Evolutionary conservation across 73 alveolate genomes (phyloP).

Genomic region (Paramecium pentaurelia): DNA sequence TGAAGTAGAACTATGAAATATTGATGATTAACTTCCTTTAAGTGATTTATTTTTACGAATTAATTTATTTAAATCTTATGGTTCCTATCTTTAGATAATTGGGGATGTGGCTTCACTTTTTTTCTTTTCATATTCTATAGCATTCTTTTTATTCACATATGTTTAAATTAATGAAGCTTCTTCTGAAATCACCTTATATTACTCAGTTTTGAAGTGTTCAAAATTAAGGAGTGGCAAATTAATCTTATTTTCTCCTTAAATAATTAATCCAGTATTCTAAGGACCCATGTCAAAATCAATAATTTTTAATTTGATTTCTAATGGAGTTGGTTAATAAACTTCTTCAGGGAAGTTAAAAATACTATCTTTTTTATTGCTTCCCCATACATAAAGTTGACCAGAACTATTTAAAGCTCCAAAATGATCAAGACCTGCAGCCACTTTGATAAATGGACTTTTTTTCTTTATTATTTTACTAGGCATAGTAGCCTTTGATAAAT

Average conservation of each 20-base stretch:
- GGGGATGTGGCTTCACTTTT: not conserved
- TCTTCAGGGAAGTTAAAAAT: not conserved
- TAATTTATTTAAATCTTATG: not conserved
- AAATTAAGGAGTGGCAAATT: not conserved
- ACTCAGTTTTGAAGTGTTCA: not conserved
- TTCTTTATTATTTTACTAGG: not conserved
- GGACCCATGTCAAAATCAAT: not conserved
- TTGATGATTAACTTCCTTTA: not conserved
- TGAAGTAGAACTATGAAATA: not conserved
- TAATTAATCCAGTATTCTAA: not conserved
- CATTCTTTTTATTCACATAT: not conserved
- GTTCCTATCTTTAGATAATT: not conserved
- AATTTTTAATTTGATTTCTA: not conserved
- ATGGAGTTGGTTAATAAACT: not conserved
- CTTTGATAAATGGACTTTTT: slow-evolving; percentile 16
- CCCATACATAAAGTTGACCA: slow-evolving; percentile 34
- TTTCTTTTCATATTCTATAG: not conserved
- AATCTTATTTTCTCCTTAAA: not conserved
- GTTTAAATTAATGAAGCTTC: not conserved
- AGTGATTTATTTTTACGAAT: not conserved
- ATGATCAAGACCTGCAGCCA: slow-evolving; percentile 6
- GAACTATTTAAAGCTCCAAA: slow-evolving; percentile 17
- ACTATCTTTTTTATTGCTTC: not conserved
- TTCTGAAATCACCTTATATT: not conserved
- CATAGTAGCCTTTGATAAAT: not conserved